Evolutionary conservation across 495 filamentous ascomycete species (phyloP).

Genomic region (Neurospora sp.): DNA sequence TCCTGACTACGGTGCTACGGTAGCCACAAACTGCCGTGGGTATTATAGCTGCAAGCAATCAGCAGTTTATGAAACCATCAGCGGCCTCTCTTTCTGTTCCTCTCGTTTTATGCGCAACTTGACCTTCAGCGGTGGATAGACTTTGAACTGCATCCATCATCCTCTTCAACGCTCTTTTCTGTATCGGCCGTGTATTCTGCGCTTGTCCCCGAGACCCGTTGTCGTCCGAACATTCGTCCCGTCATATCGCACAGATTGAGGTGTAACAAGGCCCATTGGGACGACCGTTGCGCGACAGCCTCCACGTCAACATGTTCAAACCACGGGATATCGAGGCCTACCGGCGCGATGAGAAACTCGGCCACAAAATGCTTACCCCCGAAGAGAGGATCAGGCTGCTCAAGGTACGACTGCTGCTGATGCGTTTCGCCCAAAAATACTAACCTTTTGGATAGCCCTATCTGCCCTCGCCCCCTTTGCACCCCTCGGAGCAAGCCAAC

Average conservation of each 20-base stretch:
- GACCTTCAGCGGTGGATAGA: not conserved
- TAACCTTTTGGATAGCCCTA: conserved; percentile 45
- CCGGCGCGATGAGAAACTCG: conserved; percentile 49
- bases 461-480: conserved; percentile 50
- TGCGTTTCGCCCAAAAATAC: not conserved
- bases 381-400: conserved; percentile 62
- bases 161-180: not conserved
- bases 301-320: conserved; percentile 39
- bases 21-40: not conserved
- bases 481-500: conserved; percentile 16
- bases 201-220: not conserved
- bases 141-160: not conserved
- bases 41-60: not conserved
- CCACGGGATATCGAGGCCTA: conserved; percentile 48
- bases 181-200: not conserved
- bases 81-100: not conserved
- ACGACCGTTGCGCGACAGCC: not conserved
- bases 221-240: not conserved
- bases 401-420: conserved; percentile 27
- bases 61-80: not conserved
- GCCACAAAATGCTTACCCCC: conserved; percentile 49
- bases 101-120: not conserved
- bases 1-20: not conserved
- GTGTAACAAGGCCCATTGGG: not conserved
- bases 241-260: not conserved